These are phyloP conservation scores for Lasiosphaeriaceae sp. DNA, from an alignment of 495 filamentous ascomycete species.

Conservation along the genomic window DNA sequence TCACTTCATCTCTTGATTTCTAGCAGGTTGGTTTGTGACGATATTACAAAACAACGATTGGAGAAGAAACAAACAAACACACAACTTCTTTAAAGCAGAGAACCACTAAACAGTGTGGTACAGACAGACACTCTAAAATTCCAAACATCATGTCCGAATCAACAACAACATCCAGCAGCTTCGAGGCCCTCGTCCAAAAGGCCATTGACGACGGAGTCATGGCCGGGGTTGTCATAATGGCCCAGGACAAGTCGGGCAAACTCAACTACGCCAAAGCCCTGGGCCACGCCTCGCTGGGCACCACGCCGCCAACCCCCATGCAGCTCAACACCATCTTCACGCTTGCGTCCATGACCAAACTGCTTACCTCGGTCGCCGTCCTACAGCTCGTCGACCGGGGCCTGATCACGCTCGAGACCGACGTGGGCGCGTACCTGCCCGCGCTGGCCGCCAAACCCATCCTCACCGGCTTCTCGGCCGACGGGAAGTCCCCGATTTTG, in stretches of 20 bases:
- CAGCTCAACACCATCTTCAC: constrained; percentile 23
- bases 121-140: too few relatives aligned
- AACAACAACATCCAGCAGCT: neutral
- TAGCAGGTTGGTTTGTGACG: too few relatives aligned
- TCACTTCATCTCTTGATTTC: too few relatives aligned
- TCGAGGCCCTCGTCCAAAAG: constrained; percentile 18
- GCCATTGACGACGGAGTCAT: constrained; percentile 19
- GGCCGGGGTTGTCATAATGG: constrained; percentile 23
- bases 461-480: constrained; percentile 21
- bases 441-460: constrained; percentile 27
- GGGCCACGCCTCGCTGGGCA: constrained; percentile 13
- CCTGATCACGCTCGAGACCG: constrained; percentile 30
- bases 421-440: constrained; percentile 27
- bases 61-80: too few relatives aligned
- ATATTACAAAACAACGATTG: too few relatives aligned
- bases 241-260: constrained; percentile 23
- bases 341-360: constrained; percentile 34
- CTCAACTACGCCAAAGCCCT: constrained; percentile 22
- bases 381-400: constrained; percentile 37
- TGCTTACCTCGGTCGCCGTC: constrained; percentile 29
- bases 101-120: too few relatives aligned
- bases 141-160: too few relatives aligned
- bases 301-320: constrained; percentile 5
- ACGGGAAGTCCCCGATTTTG: constrained; percentile 19
- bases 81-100: too few relatives aligned